Evolutionary conservation across 2,329 filamentous ascomycete genomes (phyloP).

Genomic region (Dothistroma septosporum): DNA sequence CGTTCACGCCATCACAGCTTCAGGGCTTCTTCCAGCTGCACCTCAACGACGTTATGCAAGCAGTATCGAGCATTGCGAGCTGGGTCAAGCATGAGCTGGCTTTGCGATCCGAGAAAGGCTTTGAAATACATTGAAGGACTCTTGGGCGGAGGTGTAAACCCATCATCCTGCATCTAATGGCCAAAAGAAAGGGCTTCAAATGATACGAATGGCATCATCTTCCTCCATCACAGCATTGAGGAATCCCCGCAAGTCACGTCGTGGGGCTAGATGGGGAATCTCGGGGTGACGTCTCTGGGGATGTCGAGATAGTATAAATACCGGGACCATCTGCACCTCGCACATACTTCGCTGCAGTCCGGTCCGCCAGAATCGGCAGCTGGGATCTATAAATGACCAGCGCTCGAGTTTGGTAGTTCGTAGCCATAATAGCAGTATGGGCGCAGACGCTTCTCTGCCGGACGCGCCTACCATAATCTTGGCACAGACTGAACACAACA

Average conservation of each 20-base stretch:
- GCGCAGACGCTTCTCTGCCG: not conserved
- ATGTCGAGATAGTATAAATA: not conserved
- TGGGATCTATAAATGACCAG: not conserved
- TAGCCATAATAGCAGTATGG: not conserved
- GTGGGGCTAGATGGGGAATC: not conserved
- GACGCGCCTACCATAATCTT: not conserved
- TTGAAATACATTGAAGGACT: constrained; percentile 5
- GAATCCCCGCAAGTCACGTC: not conserved
- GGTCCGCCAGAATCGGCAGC: not conserved
- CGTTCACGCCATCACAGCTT: constrained; percentile 25
- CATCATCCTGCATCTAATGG: not conserved
- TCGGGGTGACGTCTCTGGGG: not conserved
- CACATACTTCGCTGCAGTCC: not conserved
- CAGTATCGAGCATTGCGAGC: constrained; percentile 15
- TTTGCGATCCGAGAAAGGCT: constrained; percentile 4
- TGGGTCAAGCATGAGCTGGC: constrained; percentile 20
- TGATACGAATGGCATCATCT: not conserved
- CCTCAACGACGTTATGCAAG: constrained; percentile 20
- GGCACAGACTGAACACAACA: not conserved
- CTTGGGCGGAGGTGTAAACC: not conserved
- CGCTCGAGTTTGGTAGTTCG: not conserved
- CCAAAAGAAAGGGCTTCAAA: not conserved
- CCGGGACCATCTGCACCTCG: not conserved
- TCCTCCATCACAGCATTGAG: not conserved
- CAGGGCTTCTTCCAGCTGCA: constrained; percentile 27